These are phyloP conservation scores for Cordyceps cateniannulata DNA, from an alignment of 2,329 filamentous ascomycete species.

Conservation along the genomic window DNA sequence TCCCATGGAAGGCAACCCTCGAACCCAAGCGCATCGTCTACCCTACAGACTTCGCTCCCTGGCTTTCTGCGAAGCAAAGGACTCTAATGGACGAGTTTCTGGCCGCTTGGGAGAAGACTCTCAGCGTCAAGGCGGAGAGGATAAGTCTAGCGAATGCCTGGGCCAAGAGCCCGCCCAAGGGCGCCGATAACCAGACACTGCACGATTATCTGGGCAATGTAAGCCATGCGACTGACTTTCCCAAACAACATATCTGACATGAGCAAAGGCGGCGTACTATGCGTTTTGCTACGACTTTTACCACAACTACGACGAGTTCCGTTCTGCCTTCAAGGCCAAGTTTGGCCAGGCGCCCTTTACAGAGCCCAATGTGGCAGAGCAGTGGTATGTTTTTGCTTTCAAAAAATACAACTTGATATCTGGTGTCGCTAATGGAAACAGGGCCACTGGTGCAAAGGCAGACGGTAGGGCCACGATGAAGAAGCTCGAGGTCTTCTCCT, in stretches of 20 bases:
- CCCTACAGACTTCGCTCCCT: conserved; percentile 19
- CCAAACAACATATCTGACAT: not conserved
- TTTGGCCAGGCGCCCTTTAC: conserved; percentile 21
- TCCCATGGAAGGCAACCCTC: not conserved
- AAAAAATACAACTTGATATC: not conserved
- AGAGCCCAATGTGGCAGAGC: conserved; percentile 23
- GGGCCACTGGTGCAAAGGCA: conserved; percentile 18
- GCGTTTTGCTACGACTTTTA: conserved; percentile 29
- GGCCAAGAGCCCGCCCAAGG: conserved; percentile 18
- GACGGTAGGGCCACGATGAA: not conserved
- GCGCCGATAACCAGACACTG: conserved; percentile 19
- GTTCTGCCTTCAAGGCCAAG: conserved; percentile 19
- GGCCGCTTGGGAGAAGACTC: conserved; percentile 18
- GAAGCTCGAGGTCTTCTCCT: conserved; percentile 23
- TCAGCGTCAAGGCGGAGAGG: conserved; percentile 16
- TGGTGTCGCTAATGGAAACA: conserved; percentile 5
- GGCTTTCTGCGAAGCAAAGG: conserved; percentile 10
- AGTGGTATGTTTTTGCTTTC: conserved; percentile 23
- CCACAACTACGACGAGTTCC: conserved; percentile 24
- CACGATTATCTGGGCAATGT: conserved; percentile 25
- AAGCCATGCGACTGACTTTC: conserved; percentile 1
- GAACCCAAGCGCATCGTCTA: conserved; percentile 19
- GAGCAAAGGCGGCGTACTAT: conserved; percentile 22
- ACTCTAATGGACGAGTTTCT: conserved; percentile 20
- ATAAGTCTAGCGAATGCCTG: conserved; percentile 18